These are phyloP conservation scores for Metschnikowia gelsemii DNA, from an alignment of 805 yeast species.

Conservation along the genomic window DNA sequence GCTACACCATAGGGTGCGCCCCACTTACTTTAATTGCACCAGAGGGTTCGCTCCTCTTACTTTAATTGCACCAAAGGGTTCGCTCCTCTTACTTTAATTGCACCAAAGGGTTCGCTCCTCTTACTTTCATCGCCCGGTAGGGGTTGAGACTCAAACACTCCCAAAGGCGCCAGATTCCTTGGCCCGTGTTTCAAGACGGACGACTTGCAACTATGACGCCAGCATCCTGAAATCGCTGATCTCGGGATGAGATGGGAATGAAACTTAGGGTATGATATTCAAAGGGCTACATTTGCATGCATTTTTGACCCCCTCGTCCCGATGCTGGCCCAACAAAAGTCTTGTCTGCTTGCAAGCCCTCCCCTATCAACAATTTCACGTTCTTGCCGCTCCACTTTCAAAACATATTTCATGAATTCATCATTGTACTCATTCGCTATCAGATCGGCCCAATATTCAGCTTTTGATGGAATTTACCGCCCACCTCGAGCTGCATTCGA, in stretches of 20 bases:
- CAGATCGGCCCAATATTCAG: constrained; percentile 49
- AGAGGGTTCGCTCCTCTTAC: constrained; percentile 35
- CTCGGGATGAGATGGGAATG: constrained; percentile 21
- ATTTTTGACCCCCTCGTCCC: constrained; percentile 30
- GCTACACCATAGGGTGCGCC: constrained; percentile 34
- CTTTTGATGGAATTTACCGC: constrained; percentile 41
- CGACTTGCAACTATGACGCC: constrained; percentile 23
- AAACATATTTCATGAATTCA: constrained; percentile 47
- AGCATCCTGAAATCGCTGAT: neutral
- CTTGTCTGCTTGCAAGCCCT: constrained; percentile 42
- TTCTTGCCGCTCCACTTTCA: constrained; percentile 46
- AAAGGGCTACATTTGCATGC: constrained; percentile 35
- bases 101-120: constrained; percentile 34
- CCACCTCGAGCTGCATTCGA: constrained; percentile 44
- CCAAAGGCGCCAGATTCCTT: constrained; percentile 44
- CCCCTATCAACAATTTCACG: no score
- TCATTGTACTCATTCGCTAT: constrained; percentile 49
- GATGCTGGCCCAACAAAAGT: constrained; percentile 34
- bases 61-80: constrained; percentile 36
- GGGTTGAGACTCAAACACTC: constrained; percentile 42
- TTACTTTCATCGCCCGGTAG: constrained; percentile 42
- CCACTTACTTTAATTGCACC: constrained; percentile 41
- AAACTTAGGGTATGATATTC: constrained; percentile 26
- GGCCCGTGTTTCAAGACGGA: constrained; percentile 45
- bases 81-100: constrained; percentile 41